Percentiles rank a stretch among this genome's conserved stretches.
These are phyloP conservation scores for Plectosphaerella sp. DNA, from an alignment of 2,329 filamentous ascomycete species.

Conservation along the genomic window DNA sequence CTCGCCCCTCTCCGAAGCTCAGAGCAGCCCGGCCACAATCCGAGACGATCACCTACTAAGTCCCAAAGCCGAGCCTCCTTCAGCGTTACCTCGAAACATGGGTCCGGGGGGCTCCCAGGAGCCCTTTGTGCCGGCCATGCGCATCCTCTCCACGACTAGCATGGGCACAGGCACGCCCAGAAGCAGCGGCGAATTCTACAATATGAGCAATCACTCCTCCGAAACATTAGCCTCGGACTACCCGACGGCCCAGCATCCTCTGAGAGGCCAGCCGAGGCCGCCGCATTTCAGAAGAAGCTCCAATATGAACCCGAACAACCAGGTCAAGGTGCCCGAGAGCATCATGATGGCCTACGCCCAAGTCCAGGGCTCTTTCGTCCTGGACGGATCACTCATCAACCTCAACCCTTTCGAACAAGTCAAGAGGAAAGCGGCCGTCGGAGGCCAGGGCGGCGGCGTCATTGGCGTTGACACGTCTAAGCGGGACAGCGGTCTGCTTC, in stretches of 20 bases:
- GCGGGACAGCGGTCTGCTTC: conserved; percentile 73
- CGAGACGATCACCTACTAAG: conserved; percentile 35
- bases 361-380: conserved; percentile 82
- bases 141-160: conserved; percentile 75
- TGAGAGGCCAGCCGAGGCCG: conserved; percentile 24
- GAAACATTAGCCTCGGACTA: conserved; percentile 93
- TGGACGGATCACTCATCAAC: conserved; percentile 89
- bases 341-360: conserved; percentile 99
- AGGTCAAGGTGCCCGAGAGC: conserved; percentile 60
- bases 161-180: conserved; percentile 72
- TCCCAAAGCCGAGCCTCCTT: conserved; percentile 20
- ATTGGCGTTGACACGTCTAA: conserved; percentile 73
- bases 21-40: conserved; percentile 19
- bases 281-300: conserved; percentile 43
- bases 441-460: conserved; percentile 81
- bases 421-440: conserved; percentile 87
- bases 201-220: conserved; percentile 88
- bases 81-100: conserved; percentile 19
- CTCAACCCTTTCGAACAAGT: conserved; percentile 90
- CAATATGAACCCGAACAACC: conserved; percentile 34
- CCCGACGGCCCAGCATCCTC: conserved; percentile 35
- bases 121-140: conserved; percentile 54
- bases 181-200: conserved; percentile 93
- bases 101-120: conserved; percentile 34
- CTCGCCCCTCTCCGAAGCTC: conserved; percentile 31